Conservation (phyloP, 83 land plant species). For the Diphasiastrum complanatum region DNA sequence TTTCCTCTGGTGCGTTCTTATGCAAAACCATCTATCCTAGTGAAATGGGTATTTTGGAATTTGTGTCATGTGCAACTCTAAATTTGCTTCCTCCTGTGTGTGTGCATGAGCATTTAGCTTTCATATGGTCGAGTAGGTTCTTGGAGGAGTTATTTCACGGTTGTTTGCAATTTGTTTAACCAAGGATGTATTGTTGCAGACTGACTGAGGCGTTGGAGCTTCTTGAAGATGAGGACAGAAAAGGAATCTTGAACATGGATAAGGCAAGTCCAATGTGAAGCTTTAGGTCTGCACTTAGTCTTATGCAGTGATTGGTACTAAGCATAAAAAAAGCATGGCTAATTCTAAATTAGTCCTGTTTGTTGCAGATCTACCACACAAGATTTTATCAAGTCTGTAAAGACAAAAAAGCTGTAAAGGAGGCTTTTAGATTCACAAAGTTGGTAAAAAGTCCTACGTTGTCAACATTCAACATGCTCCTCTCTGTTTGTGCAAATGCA, state of each 20-base stretch:
- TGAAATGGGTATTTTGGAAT: too few relatives aligned
- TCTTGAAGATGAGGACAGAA: slow-evolving; percentile 59
- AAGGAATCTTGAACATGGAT: slow-evolving; percentile 56
- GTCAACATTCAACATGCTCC: slow-evolving; percentile 75
- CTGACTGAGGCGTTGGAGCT: too few relatives aligned
- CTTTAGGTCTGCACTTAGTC: background rate
- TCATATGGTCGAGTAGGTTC: too few relatives aligned
- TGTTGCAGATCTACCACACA: slow-evolving; percentile 66
- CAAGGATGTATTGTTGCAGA: too few relatives aligned
- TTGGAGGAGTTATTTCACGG: too few relatives aligned
- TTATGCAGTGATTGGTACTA: background rate
- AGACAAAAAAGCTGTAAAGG: slow-evolving; percentile 57
- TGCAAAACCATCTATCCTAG: too few relatives aligned
- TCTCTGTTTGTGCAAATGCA: slow-evolving; percentile 78
- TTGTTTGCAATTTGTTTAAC: too few relatives aligned
- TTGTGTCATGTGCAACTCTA: too few relatives aligned
- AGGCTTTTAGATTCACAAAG: slow-evolving; percentile 67
- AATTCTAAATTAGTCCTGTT: background rate
- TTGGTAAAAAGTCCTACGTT: slow-evolving; percentile 64
- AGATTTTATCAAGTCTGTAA: slow-evolving; percentile 61
- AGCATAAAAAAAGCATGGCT: background rate
- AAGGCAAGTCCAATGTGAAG: slow-evolving; percentile 38
- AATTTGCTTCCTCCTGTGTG: too few relatives aligned
- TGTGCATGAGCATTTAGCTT: too few relatives aligned
- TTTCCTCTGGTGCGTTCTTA: too few relatives aligned